Evolutionary conservation across 1,284 basidiomycete species (phyloP), one percentile per base, ranked within the genome.

Genomic region (Schizopora paradoxa): DNA sequence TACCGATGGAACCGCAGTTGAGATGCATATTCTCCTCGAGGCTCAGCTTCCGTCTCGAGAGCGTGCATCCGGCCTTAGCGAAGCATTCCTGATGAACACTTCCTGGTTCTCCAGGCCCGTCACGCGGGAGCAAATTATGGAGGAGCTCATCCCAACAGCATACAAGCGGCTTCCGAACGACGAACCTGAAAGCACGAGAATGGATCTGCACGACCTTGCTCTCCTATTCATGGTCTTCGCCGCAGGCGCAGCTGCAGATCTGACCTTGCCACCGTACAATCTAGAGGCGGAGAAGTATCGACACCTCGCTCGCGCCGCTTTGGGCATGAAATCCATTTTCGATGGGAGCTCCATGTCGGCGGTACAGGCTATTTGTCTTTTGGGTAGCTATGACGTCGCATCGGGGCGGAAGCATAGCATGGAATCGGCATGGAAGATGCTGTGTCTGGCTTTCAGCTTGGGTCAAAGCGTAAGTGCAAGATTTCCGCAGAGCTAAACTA

Each of bases 391-490:
- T 25, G 29, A 43, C 18, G 6, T 47, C 10, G 34, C 25, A 18
- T 43, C 45, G 6, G 41, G 45, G 25, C 40, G 49, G 7, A 43
- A 34, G 23, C 6, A 21, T 8, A 35, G 23, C 8, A 25, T 41
- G 14, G 49, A 51, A n/a, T 29, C 48, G 10, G 48, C 58, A 6
- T 62, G 59, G 59, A 54, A 58, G 4, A 47, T 60, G 23, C 45
- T 60, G 18, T 55, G 52, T 16, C 42, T 61, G 7, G 48, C 55
- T 0, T 49, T 54, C 6, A 55, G 58, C 32, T 45, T 62, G 8
- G 53, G 57, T 3, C 54, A 54, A 36, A 58, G 55, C 37, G 60
- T 62, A 37, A 43, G 60, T 56, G 5, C 6, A n/a, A n/a, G n/a
- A n/a, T n/a, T n/a, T n/a, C n/a, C n/a, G n/a, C n/a, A n/a, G n/a